Evolutionary conservation across 2,329 filamentous ascomycete genomes (phyloP).

Genomic region (Rutstroemia sydowiana): DNA sequence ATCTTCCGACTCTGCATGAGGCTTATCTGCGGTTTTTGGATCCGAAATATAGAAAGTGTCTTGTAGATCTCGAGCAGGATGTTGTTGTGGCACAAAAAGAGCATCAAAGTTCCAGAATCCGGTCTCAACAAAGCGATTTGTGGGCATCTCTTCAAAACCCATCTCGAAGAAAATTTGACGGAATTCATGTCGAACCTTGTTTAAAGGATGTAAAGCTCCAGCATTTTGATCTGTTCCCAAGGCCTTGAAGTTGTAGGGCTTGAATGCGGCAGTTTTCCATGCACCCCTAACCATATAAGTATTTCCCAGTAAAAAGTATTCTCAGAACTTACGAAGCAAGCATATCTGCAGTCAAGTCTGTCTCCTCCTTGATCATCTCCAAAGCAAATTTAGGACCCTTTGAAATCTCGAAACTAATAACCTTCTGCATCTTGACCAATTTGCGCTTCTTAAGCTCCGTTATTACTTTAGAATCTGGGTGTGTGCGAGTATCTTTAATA

Average conservation of each 20-base stretch:
- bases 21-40: slow-evolving; percentile 66
- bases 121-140: slow-evolving; percentile 86
- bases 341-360: slow-evolving; percentile 92
- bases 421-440: slow-evolving; percentile 75
- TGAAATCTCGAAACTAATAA: slow-evolving; percentile 72
- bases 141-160: slow-evolving; percentile 98
- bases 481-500: slow-evolving; percentile 62
- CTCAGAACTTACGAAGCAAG: slow-evolving; percentile 47
- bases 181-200: slow-evolving; percentile 94
- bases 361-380: slow-evolving; percentile 87
- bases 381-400: slow-evolving; percentile 86
- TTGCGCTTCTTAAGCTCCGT: slow-evolving; percentile 88
- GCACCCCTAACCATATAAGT: slow-evolving; percentile 47
- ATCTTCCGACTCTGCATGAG: slow-evolving; percentile 47
- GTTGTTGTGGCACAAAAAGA: slow-evolving; percentile 94
- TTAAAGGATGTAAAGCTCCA: slow-evolving; percentile 63
- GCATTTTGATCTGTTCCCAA: slow-evolving; percentile 54
- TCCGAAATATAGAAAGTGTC: slow-evolving; percentile 99
- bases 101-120: slow-evolving; percentile 99
- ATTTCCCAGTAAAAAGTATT: slow-evolving; percentile 8
- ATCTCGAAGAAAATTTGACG: slow-evolving; percentile 98
- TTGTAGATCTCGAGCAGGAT: slow-evolving; percentile 93
- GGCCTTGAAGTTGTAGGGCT: slow-evolving; percentile 69
- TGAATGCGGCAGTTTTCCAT: slow-evolving; percentile 91
- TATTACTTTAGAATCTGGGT: slow-evolving; percentile 67